Percentiles rank a stretch among this genome's conserved stretches.
These are phyloP conservation scores for Uronychia binucleata DNA, from an alignment of 73 alveolate species.

Conservation along the genomic window DNA sequence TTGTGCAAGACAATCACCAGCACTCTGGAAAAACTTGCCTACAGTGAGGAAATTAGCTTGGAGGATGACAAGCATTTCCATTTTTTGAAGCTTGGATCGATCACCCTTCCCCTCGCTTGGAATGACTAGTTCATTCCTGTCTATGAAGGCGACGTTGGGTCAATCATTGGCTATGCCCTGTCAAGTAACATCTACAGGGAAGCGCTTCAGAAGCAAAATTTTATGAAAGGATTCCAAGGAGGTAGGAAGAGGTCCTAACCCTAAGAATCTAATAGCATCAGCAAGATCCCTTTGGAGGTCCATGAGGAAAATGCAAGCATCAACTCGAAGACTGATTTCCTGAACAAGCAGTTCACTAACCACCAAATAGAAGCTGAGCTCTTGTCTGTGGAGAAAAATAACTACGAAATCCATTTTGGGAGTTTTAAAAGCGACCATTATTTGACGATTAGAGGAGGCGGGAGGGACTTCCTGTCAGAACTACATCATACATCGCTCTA, in stretches of 20 bases:
- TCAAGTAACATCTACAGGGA: conserved; percentile 17
- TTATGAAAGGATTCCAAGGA: background rate
- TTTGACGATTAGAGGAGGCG: conserved; percentile 8
- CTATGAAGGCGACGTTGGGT: conserved; percentile 7
- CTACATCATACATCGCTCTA: background rate
- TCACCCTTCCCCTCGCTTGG: conserved; percentile 4
- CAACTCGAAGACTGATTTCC: conserved; percentile 19
- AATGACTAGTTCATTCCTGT: conserved; percentile 8
- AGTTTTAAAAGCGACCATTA: conserved; percentile 28
- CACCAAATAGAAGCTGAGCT: conserved; percentile 45
- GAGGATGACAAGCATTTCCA: conserved; percentile 1
- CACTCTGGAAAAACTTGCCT: background rate
- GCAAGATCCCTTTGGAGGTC: background rate
- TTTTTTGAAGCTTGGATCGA: background rate
- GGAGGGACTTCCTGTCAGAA: background rate
- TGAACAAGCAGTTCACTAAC: conserved; percentile 28
- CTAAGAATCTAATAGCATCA: background rate
- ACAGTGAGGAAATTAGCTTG: background rate
- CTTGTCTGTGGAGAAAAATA: conserved; percentile 25
- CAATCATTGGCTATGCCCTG: conserved; percentile 10
- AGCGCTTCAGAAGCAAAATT: background rate
- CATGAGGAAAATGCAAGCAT: conserved; percentile 7
- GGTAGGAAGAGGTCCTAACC: background rate
- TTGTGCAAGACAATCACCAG: background rate
- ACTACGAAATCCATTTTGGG: conserved; percentile 17